Evolutionary conservation across 352 stramenopile genomes (phyloP).

Genomic region (Phytophthora podocarpi): DNA sequence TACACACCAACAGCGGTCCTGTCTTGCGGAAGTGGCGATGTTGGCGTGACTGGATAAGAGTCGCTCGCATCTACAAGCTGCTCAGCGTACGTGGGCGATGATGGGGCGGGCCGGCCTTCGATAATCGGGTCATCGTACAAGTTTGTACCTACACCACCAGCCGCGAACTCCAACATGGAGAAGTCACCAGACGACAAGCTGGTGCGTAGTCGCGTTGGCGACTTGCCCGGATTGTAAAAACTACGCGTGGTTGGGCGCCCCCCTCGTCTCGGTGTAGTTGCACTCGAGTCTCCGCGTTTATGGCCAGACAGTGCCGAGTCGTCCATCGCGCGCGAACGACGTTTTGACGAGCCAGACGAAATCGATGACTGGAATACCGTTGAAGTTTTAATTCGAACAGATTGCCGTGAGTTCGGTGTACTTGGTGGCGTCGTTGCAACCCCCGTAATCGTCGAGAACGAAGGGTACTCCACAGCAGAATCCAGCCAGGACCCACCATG

Average conservation of each 20-base stretch:
- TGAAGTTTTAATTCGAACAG: constrained; percentile 28
- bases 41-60: constrained; percentile 13
- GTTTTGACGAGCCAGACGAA: constrained; percentile 24
- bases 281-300: constrained; percentile 30
- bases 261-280: constrained; percentile 29
- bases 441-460: constrained; percentile 15
- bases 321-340: constrained; percentile 37
- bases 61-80: constrained; percentile 18
- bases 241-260: constrained; percentile 36
- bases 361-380: constrained; percentile 21
- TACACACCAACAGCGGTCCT: constrained; percentile 8
- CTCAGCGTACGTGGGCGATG: constrained; percentile 35
- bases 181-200: constrained; percentile 38
- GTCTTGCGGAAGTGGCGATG: constrained; percentile 19
- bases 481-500: constrained; percentile 66
- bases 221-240: constrained; percentile 44
- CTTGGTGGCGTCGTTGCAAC: constrained; percentile 10
- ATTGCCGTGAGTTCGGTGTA: constrained; percentile 36
- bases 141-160: constrained; percentile 29
- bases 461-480: constrained; percentile 53
- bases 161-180: constrained; percentile 26
- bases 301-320: constrained; percentile 42
- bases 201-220: constrained; percentile 26
- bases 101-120: constrained; percentile 36
- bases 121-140: constrained; percentile 47